These are phyloP conservation scores for Ligustrum vulgare DNA, from an alignment of 257 asterid genomes.

Conservation along the genomic window DNA sequence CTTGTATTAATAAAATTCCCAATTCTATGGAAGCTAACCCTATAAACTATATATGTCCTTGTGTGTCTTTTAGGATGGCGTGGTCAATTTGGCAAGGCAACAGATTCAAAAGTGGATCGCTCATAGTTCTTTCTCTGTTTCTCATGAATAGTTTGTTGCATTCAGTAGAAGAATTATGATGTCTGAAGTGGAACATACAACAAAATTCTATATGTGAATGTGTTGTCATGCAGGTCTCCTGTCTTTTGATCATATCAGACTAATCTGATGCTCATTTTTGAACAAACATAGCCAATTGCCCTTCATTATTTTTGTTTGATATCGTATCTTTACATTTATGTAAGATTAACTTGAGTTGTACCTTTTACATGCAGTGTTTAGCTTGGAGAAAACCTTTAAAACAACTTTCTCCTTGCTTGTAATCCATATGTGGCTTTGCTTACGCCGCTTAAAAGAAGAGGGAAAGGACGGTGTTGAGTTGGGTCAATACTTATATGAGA, in stretches of 20 bases:
- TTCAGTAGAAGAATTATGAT: not conserved
- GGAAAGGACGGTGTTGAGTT: conserved; percentile 91
- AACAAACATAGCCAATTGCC: not conserved
- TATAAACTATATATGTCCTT: not conserved
- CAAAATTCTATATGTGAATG: not conserved
- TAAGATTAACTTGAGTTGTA: conserved; percentile 13
- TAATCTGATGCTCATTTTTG: not conserved
- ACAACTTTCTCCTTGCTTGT: conserved; percentile 85
- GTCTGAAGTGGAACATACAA: not conserved
- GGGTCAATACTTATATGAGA: conserved; percentile 89
- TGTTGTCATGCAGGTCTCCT: not conserved
- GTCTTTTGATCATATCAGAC: not conserved
- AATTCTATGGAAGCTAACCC: not conserved
- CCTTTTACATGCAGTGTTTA: conserved; percentile 65
- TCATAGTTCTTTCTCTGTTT: not conserved
- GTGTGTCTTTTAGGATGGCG: not conserved
- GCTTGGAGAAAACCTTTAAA: conserved; percentile 91
- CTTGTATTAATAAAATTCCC: not conserved
- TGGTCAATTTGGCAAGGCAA: not conserved
- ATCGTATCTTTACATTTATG: conserved; percentile 13
- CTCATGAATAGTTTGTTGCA: not conserved
- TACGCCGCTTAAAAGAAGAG: conserved; percentile 84
- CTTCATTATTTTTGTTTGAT: not conserved
- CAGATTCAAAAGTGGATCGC: not conserved
- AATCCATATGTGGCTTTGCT: conserved; percentile 92